phyloP scores from a whole-genome alignment of 1,139 yeast species.

The Debaryomyces subglobosus region DNA sequence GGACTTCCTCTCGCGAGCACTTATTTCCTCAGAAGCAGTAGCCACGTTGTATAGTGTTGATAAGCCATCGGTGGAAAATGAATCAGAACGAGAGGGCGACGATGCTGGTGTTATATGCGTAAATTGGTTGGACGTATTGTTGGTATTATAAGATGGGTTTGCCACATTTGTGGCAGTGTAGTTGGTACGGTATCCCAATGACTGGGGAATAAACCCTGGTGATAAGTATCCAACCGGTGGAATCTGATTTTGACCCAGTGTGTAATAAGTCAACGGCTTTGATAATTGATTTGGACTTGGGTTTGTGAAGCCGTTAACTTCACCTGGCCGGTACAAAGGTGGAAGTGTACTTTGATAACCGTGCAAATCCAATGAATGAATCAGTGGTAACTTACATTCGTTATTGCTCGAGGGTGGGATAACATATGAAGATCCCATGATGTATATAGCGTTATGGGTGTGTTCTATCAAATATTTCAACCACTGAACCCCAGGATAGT shows the following conservation, averaged over 20 bases:
- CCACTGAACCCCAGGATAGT: neutral
- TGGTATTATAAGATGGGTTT: neutral
- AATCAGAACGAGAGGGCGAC: neutral
- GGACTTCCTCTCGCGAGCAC: conserved; percentile 1
- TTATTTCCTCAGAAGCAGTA: conserved; percentile 1
- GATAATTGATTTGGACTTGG: neutral
- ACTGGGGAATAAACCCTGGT: neutral
- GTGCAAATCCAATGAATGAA: conserved; percentile 32
- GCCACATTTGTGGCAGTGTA: neutral
- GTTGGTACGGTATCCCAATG: neutral
- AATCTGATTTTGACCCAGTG: neutral
- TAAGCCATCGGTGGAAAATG: conserved; percentile 1
- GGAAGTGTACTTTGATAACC: neutral
- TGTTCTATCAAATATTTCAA: neutral
- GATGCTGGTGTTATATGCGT: neutral
- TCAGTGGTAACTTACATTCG: conserved; percentile 28
- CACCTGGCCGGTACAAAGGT: neutral
- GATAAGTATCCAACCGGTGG: neutral
- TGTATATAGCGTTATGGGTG: neutral
- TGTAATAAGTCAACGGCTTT: neutral
- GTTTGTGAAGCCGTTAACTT: neutral
- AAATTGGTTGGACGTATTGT: neutral
- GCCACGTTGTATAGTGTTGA: conserved; percentile 8
- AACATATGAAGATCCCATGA: conserved; percentile 11
- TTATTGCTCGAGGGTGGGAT: conserved; percentile 10